A percentile compares a stretch with the other conserved stretches of the same genome.
Conservation (phyloP, 116 monocot species). For the Papilionanthe hybrid region DNA sequence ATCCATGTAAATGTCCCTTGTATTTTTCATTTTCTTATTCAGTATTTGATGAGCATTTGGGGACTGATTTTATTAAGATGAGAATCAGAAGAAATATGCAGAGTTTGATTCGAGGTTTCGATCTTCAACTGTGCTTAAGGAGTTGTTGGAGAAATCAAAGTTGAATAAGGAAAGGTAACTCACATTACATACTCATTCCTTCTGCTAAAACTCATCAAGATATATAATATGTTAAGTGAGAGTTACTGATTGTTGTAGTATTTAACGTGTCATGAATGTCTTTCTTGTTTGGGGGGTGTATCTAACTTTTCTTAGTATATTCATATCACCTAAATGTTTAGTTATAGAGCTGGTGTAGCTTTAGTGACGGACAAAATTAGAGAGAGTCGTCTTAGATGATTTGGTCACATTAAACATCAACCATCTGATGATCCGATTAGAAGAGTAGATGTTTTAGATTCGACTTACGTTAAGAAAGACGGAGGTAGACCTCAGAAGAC, state of each 20-base stretch:
- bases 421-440: too few relatives aligned
- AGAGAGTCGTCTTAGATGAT: too few relatives aligned
- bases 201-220: background rate
- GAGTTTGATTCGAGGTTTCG: conserved; percentile 86
- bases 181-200: background rate
- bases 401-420: too few relatives aligned
- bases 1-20: too few relatives aligned
- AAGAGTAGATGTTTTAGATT: too few relatives aligned
- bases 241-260: background rate
- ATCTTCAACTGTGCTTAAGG: conserved; percentile 71
- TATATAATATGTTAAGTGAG: background rate
- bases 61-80: conserved; percentile 26
- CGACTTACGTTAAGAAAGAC: too few relatives aligned
- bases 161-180: conserved; percentile 67
- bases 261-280: background rate
- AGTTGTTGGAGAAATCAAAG: conserved; percentile 83
- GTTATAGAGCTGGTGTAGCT: too few relatives aligned
- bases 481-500: too few relatives aligned
- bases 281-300: too few relatives aligned
- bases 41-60: background rate
- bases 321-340: too few relatives aligned
- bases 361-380: too few relatives aligned
- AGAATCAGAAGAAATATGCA: conserved; percentile 81
- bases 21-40: background rate
- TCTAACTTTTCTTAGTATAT: too few relatives aligned